phyloP scores from a whole-genome alignment of 148 eudicot species.

The Rhododendron vialii region DNA sequence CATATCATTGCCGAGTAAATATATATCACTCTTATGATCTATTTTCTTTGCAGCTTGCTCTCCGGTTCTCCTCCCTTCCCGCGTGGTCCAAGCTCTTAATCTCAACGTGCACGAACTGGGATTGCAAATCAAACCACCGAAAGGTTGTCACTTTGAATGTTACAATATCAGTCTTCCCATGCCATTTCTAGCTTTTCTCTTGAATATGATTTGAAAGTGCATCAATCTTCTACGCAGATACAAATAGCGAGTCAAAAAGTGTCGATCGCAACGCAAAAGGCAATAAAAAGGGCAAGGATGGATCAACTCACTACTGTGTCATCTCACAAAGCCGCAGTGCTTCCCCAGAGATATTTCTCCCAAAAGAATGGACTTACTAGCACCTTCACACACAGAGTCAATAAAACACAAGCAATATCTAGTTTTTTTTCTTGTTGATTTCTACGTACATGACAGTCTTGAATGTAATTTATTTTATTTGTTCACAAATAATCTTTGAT shows the following conservation, averaged over 20 bases:
- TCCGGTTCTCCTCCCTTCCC: slow-evolving; percentile 67
- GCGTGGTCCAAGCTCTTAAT: slow-evolving; percentile 65
- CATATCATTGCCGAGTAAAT: neutral
- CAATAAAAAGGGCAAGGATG: slow-evolving; percentile 21
- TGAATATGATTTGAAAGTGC: neutral
- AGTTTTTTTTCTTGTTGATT: neutral
- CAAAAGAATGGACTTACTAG: slow-evolving; percentile 71
- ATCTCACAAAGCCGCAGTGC: slow-evolving; percentile 22
- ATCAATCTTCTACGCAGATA: slow-evolving; percentile 18
- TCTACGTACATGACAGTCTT: neutral
- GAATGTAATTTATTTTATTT: neutral
- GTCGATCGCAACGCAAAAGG: slow-evolving; percentile 1
- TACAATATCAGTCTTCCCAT: too few species aligned
- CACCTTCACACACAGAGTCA: neutral
- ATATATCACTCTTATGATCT: neutral
- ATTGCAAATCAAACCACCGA: slow-evolving; percentile 31
- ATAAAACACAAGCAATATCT: neutral
- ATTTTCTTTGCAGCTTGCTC: slow-evolving; percentile 39
- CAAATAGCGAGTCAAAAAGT: slow-evolving; percentile 4
- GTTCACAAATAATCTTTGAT: neutral
- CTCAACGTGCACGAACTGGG: slow-evolving; percentile 57
- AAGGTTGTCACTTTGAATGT: slow-evolving; percentile 15
- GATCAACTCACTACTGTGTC: slow-evolving; percentile 19
- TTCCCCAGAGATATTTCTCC: slow-evolving; percentile 61
- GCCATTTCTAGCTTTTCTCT: neutral